Conservation (phyloP, 2,329 filamentous ascomycete species). For the Diaporthe humulicola region DNA sequence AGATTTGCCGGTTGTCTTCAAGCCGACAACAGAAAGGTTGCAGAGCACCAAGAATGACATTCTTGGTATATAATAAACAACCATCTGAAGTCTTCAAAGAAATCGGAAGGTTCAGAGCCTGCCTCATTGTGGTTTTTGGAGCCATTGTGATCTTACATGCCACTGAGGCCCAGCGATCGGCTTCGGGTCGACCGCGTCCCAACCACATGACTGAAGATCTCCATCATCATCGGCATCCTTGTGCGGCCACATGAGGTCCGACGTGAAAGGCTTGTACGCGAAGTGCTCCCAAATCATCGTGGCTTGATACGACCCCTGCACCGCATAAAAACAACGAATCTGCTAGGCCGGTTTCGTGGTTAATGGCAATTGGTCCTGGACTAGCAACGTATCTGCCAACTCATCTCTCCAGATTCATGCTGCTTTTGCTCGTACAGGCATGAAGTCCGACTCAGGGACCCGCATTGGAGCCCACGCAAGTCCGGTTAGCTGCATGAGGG, state of each 20-base stretch:
- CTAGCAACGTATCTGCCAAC: neutral
- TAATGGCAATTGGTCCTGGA: neutral
- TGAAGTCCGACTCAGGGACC: constrained; percentile 1
- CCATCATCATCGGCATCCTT: neutral
- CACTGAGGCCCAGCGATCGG: neutral
- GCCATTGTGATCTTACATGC: neutral
- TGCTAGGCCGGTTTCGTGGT: neutral
- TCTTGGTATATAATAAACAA: neutral
- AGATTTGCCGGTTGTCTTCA: constrained; percentile 23
- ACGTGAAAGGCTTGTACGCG: neutral
- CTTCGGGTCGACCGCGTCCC: neutral
- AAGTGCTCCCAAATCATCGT: neutral
- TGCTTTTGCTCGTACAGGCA: neutral
- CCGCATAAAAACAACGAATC: neutral
- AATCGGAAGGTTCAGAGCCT: neutral
- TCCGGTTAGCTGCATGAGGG: constrained; percentile 19
- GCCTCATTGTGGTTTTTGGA: neutral
- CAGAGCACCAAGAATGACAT: constrained; percentile 17
- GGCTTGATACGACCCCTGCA: neutral
- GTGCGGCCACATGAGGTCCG: neutral
- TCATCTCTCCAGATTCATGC: constrained; percentile 11
- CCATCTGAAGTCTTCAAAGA: neutral
- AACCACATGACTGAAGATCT: no score
- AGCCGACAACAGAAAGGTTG: constrained; percentile 24
- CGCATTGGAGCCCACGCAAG: neutral